phyloP scores from a whole-genome alignment of 108 stramenopile genomes.

The Nitzschia sp. region DNA sequence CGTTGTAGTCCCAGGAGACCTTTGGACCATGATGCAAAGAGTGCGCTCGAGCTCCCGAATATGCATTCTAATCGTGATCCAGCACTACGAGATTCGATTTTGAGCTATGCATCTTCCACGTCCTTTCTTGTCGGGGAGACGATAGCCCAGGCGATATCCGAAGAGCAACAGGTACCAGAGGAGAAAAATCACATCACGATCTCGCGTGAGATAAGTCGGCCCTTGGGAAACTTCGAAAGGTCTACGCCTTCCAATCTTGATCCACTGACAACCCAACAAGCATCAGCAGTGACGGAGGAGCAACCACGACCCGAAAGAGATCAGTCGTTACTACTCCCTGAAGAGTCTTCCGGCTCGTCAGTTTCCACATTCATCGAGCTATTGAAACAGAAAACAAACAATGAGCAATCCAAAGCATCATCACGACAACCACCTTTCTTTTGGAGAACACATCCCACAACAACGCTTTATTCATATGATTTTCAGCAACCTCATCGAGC shows the following conservation, averaged over 20 bases:
- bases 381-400: too few species aligned
- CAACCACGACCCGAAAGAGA: background rate
- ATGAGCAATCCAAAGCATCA: too few species aligned
- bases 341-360: conserved; percentile 8
- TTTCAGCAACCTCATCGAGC: background rate
- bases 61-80: background rate
- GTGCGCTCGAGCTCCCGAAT: background rate
- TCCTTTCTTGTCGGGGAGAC: background rate
- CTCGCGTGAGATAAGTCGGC: too few species aligned
- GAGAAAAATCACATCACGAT: background rate
- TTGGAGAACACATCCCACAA: conserved; percentile 16
- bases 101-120: background rate
- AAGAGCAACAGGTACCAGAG: background rate
- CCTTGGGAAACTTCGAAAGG: too few species aligned
- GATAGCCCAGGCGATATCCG: too few species aligned
- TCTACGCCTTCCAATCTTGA: too few species aligned
- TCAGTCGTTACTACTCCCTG: background rate
- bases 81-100: background rate
- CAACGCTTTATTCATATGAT: background rate
- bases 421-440: conserved; percentile 14
- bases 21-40: background rate
- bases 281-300: background rate
- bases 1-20: background rate
- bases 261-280: too few species aligned
- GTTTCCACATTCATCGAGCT: conserved; percentile 4